phyloP scores from a whole-genome alignment of 176 grass and related monocot genomes.

The Aegilops sharonensis region DNA sequence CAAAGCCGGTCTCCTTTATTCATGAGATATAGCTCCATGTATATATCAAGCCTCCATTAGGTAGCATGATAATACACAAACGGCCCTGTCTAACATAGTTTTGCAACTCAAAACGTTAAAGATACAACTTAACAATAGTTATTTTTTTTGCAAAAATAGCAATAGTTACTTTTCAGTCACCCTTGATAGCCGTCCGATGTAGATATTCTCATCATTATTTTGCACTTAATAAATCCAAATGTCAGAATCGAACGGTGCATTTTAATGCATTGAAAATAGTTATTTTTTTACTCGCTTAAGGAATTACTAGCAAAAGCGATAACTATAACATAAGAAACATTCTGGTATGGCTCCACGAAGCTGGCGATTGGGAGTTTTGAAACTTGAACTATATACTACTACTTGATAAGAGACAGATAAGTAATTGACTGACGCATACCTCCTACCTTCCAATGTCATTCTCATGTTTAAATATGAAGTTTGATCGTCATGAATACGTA shows the following conservation, averaged over 20 bases:
- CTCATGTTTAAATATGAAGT: slow-evolving; percentile 17
- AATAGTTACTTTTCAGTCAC: neutral
- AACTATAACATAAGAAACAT: neutral
- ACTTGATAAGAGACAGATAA: slow-evolving; percentile 18
- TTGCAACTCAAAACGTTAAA: too few relatives aligned
- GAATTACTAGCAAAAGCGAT: neutral
- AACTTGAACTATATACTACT: neutral
- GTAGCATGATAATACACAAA: too few relatives aligned
- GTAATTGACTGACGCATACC: slow-evolving; percentile 24
- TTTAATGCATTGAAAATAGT: neutral
- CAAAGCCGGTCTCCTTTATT: too few relatives aligned
- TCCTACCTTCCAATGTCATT: slow-evolving; percentile 27
- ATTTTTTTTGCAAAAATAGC: too few relatives aligned
- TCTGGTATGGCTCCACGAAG: neutral
- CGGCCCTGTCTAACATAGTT: too few relatives aligned
- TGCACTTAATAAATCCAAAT: neutral
- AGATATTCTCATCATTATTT: neutral
- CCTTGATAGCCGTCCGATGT: neutral
- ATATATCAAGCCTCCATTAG: too few relatives aligned
- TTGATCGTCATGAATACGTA: neutral
- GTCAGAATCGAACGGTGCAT: neutral
- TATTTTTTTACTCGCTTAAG: neutral
- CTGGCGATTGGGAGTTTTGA: neutral
- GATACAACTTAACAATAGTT: too few relatives aligned
- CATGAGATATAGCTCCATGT: too few relatives aligned